A percentile compares a stretch with the other conserved stretches of the same genome.
These are phyloP conservation scores for Larix kaempferi DNA, from an alignment of 75 land plant species.

Conservation along the genomic window DNA sequence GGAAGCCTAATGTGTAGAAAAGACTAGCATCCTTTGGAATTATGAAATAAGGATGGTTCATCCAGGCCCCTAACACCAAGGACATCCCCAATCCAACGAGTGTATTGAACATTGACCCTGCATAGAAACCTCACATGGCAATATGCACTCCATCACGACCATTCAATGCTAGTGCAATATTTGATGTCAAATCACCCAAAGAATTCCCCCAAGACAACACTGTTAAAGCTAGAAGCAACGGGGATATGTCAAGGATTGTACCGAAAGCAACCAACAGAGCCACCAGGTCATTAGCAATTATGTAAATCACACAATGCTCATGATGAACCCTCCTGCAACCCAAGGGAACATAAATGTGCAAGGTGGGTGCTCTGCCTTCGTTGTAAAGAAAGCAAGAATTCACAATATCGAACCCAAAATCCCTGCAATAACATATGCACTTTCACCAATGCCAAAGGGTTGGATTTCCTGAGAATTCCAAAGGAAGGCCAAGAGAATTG, in stretches of 20 bases:
- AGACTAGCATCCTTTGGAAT: constrained; percentile 43
- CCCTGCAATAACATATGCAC: constrained; percentile 31
- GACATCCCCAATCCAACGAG: constrained; percentile 74
- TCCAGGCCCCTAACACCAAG: constrained; percentile 51
- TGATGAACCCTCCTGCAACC: constrained; percentile 84
- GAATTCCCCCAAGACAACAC: constrained; percentile 92
- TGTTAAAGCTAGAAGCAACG: constrained; percentile 67
- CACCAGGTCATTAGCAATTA: constrained; percentile 88
- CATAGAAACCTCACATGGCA: constrained; percentile 79
- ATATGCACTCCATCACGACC: constrained; percentile 72
- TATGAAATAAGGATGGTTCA: constrained; percentile 35
- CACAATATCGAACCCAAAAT: constrained; percentile 41
- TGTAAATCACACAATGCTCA: constrained; percentile 91
- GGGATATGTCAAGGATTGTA: constrained; percentile 58
- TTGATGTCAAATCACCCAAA: constrained; percentile 66
- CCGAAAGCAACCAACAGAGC: constrained; percentile 73
- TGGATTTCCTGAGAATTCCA: constrained; percentile 34
- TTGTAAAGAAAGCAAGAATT: constrained; percentile 43
- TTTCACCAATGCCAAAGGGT: constrained; percentile 12
- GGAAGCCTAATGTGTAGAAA: constrained; percentile 60
- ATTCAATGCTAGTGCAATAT: constrained; percentile 43
- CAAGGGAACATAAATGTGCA: constrained; percentile 68
- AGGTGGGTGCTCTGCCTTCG: constrained; percentile 65
- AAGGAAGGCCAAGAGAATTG: constrained; percentile 69
- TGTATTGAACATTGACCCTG: constrained; percentile 82